Percentiles rank a stretch among this genome's conserved stretches.
These are phyloP conservation scores for Coemansia sp. DNA, from an alignment of 192 early-diverging fungal species.

Conservation along the genomic window DNA sequence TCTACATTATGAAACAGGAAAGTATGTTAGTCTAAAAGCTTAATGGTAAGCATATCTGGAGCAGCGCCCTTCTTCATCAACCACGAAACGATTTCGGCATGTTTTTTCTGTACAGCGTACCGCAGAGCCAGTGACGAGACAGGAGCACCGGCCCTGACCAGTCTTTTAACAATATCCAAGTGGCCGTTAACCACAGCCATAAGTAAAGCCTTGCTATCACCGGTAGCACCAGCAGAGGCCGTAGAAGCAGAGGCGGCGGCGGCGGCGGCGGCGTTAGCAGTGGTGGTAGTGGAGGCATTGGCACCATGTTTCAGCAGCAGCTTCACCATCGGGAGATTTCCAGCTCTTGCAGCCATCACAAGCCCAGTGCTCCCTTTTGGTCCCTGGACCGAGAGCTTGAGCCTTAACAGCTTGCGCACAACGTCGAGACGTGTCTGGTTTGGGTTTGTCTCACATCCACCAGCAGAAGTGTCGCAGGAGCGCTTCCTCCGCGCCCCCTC, in stretches of 20 bases:
- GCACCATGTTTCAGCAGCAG: constrained; percentile 45
- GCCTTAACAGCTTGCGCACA: constrained; percentile 26
- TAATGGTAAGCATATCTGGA: constrained; percentile 51
- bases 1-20: background rate
- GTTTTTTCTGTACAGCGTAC: constrained; percentile 52
- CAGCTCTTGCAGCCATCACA: constrained; percentile 40
- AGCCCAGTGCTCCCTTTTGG: constrained; percentile 30
- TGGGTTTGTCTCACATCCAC: background rate
- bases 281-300: background rate
- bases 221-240: constrained; percentile 6
- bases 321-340: constrained; percentile 40
- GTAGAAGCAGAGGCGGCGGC: no score
- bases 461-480: background rate
- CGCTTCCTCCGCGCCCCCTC: constrained; percentile 12
- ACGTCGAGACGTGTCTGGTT: constrained; percentile 42
- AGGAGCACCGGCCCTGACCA: constrained; percentile 47
- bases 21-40: constrained; percentile 24
- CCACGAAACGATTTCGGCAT: constrained; percentile 23
- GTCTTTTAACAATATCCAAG: constrained; percentile 32
- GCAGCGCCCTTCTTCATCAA: constrained; percentile 45
- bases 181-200: constrained; percentile 52
- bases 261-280: no score
- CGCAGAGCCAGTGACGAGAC: constrained; percentile 42
- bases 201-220: constrained; percentile 49
- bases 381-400: constrained; percentile 35